Evolutionary conservation across 2,329 filamentous ascomycete genomes (phyloP).

Genomic region (Microdochium trichocladiopsis): DNA sequence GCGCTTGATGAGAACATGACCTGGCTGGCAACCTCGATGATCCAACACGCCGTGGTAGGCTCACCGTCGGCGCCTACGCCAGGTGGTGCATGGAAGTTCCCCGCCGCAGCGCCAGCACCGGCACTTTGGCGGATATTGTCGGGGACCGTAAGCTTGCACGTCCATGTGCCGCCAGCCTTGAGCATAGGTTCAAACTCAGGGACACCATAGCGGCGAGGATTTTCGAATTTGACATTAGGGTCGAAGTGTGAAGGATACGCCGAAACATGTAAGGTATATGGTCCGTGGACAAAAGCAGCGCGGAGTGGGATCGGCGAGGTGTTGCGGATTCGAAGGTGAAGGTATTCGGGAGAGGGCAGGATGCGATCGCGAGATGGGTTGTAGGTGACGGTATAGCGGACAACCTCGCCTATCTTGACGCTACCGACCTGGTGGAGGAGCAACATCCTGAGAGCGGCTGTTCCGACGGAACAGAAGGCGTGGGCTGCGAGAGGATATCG

Average conservation of each 20-base stretch:
- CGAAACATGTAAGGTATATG: slow-evolving; percentile 83
- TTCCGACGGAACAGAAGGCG: background rate
- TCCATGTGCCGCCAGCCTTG: slow-evolving; percentile 87
- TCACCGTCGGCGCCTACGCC: slow-evolving; percentile 29
- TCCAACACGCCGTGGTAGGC: slow-evolving; percentile 53
- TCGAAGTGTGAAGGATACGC: slow-evolving; percentile 80
- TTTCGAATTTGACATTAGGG: slow-evolving; percentile 70
- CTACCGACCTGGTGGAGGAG: slow-evolving; percentile 85
- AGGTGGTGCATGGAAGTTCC: slow-evolving; percentile 30
- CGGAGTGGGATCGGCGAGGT: slow-evolving; percentile 83
- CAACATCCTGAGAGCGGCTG: slow-evolving; percentile 54
- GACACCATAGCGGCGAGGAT: slow-evolving; percentile 62
- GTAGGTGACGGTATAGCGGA: slow-evolving; percentile 89
- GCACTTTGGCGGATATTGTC: slow-evolving; percentile 66
- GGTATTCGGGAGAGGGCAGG: slow-evolving; percentile 71
- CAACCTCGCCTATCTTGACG: slow-evolving; percentile 90
- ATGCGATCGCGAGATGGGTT: slow-evolving; percentile 84
- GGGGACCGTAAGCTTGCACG: slow-evolving; percentile 72
- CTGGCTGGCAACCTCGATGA: slow-evolving; percentile 87
- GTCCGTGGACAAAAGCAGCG: slow-evolving; percentile 92
- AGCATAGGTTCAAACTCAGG: slow-evolving; percentile 95
- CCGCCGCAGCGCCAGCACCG: slow-evolving; percentile 33
- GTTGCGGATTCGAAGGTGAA: slow-evolving; percentile 87
- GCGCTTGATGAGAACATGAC: slow-evolving; percentile 90
- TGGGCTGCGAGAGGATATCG: slow-evolving; percentile 5